Base-by-base conservation (phyloP, 2,329 filamentous ascomycete genomes). In the Blumeria graminis region DNA sequence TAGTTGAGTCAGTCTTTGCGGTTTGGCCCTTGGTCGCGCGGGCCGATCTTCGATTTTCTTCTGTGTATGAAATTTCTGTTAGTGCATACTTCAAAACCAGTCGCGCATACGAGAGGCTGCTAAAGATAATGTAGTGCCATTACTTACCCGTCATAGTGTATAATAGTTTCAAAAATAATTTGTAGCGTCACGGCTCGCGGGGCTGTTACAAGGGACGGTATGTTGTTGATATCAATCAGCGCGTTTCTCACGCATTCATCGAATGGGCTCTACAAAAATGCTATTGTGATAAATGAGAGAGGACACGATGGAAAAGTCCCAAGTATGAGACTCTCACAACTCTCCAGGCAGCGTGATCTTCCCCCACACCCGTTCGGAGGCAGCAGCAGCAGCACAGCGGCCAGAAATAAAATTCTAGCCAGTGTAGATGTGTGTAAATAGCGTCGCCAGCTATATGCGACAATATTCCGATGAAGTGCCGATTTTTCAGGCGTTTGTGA, bases 1-100 rank as follows among this genome's bases (percentile, higher is more conserved):
- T 39, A 16, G 22, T 73, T 58, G 86, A 84, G 62, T 85, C 76
- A 57, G 83, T 75, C 70, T 94, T 94, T 32, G 81, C 83, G 70
- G 96, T 88, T 65, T 95, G 89, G 67, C 92, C 92, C 68, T 98
- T 98, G 61, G 92, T 98, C 64, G 90, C 88, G 65, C 92, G 84
- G 61, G 92, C 89, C 46, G 92, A 98, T 67, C 92, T 86, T 68
- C 92, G 84, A 58, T 88, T 86, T 76, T 95, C 90, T 62, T 83
- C 80, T 83, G 59, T 56, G 13, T 53, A 43, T 28, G 53, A 28
- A 58, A 34, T 18, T 18, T 55, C 55, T 57, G 58, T 65, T 62
- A 66, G 63, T 52, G 46, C 56, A 39, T 35, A 32, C 36, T 39
- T 13, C 35, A 55, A 36, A 16, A 41, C 28, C 3, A 14, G 18